Base-by-base conservation (phyloP, 306 rosid species). In the Myrica gale region DNA sequence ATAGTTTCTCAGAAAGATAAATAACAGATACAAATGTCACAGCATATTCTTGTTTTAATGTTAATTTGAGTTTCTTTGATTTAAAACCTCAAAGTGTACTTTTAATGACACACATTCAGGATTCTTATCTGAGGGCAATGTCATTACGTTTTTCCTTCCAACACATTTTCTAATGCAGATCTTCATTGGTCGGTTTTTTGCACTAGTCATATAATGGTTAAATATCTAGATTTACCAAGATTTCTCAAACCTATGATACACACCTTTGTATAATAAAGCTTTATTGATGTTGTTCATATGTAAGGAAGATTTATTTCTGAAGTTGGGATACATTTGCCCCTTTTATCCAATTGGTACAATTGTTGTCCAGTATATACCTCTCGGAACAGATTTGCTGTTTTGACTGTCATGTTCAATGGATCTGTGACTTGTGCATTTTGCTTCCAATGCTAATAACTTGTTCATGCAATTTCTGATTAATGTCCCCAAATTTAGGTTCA, bases 401-500 rank as follows among this genome's bases (percentile, higher is more conserved):
- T 61, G 44, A 26, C 19, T 16, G 26, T n/a, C 44, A 26, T 12
- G 42, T 12, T 37, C 42, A 53, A 53, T 16, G 23, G 58, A 15
- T 61, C 32, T 5, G n/a, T 23, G 39, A 7, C 50, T 17, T 15
- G 46, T 16, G 39, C 41, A 26, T 53, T 42, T 20, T 41, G 53
- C 37, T 60, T 50, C 66, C 60, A 48, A 16, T 69, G 19, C 54
- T 54, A 10, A 55, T 46, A 15, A 60, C 52, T 44, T 58, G 37
- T 71, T 62, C n/a, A 71, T 72, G 65, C 74, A 63, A 26, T 57
- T 55, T 56, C 15, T 37, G 45, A 68, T 17, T 78, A 26, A 15
- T 74, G 63, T 52, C 76, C 26, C 48, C 78, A 76, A 75, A 78
- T 82, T 17, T 71, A 94, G 98, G 98, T 92, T 77, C 98, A 92